These are phyloP conservation scores for Candida qinlingensis DNA, from an alignment of 805 yeast species.

Conservation along the genomic window DNA sequence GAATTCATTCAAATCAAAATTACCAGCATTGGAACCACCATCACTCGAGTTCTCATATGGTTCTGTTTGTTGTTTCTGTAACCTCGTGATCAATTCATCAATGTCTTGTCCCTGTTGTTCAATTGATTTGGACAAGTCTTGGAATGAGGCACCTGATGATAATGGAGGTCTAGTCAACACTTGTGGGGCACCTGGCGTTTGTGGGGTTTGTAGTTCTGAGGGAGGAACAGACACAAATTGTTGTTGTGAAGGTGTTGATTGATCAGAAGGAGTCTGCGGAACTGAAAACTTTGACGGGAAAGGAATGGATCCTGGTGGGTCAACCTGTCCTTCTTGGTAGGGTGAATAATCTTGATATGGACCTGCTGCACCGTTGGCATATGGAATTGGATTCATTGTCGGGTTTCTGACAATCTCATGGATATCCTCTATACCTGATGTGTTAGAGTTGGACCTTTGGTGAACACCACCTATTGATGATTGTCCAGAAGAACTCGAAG, in stretches of 20 bases:
- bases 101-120: conserved; percentile 24
- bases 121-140: conserved; percentile 19
- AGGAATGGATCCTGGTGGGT: not conserved
- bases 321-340: not conserved
- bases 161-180: not conserved
- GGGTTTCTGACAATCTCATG: conserved; percentile 22
- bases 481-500: conserved; percentile 6
- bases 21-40: not conserved
- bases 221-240: not conserved
- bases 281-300: not conserved
- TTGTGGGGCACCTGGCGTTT: not conserved
- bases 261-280: not conserved
- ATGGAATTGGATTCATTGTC: conserved; percentile 1
- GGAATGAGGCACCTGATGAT: not conserved
- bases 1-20: conserved; percentile 23
- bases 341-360: conserved; percentile 12
- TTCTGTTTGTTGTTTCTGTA: conserved; percentile 10
- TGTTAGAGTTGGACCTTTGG: not conserved
- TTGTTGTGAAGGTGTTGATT: conserved; percentile 6
- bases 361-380: not conserved
- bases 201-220: not conserved
- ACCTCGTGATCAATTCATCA: conserved; percentile 20
- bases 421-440: conserved; percentile 4
- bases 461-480: not conserved
- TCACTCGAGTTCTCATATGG: not conserved